These are phyloP conservation scores for Pseudotsuga menziesii DNA, from an alignment of 75 land plant genomes.

Conservation along the genomic window DNA sequence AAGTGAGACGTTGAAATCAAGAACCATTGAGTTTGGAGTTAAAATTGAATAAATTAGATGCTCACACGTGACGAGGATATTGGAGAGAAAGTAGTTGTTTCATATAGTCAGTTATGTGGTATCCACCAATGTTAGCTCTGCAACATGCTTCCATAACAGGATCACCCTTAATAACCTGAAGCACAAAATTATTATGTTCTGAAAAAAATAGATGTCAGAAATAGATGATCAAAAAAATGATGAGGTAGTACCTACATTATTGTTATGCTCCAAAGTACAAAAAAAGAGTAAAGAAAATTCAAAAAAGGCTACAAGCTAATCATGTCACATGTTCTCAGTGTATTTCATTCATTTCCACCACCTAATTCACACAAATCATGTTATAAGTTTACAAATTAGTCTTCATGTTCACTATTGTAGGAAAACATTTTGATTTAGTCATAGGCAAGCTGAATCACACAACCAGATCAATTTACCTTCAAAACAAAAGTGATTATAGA, in stretches of 20 bases:
- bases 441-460: too few relatives aligned
- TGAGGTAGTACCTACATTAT: neutral
- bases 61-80: constrained; percentile 83
- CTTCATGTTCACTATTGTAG: too few relatives aligned
- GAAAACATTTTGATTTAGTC: too few relatives aligned
- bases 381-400: too few relatives aligned
- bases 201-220: neutral
- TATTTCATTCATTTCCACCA: too few relatives aligned
- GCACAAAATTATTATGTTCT: constrained; percentile 3
- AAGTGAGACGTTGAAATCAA: neutral
- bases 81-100: constrained; percentile 89
- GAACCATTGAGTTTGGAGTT: neutral
- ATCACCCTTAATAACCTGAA: constrained; percentile 77
- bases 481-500: too few relatives aligned
- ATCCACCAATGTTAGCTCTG: constrained; percentile 93
- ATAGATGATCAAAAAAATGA: neutral
- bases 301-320: neutral
- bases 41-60: neutral
- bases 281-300: neutral
- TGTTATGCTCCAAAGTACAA: neutral
- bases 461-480: too few relatives aligned
- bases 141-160: constrained; percentile 79
- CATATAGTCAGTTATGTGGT: constrained; percentile 79
- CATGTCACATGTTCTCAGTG: neutral
- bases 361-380: too few relatives aligned